phyloP scores from a whole-genome alignment of 1,284 basidiomycete species.

The Melampsora larici-populina region DNA sequence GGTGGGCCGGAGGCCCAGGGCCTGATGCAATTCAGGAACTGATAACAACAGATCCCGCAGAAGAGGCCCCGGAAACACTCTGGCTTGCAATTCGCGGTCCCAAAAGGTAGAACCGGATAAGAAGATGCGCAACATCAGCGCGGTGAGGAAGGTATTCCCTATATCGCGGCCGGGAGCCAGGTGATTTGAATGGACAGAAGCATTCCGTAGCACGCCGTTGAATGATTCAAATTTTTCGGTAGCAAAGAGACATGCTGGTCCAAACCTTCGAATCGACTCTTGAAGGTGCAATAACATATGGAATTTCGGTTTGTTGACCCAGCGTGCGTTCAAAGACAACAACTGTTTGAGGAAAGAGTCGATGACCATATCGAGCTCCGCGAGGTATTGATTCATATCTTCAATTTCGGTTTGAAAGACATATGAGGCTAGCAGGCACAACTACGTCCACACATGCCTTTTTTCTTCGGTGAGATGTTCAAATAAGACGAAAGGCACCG shows the following conservation, averaged over 20 bases:
- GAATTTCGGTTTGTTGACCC: conserved; percentile 58
- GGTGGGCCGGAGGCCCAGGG: not conserved
- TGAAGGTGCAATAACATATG: conserved; percentile 49
- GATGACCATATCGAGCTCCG: conserved; percentile 47
- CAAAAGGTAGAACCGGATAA: conserved; percentile 53
- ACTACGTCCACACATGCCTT: conserved; percentile 52
- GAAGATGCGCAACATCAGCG: not conserved
- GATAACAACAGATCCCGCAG: not conserved
- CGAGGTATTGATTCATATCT: conserved; percentile 52
- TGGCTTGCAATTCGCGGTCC: not conserved
- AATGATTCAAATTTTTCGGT: conserved; percentile 6
- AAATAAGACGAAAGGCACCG: conserved; percentile 55
- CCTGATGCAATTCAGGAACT: not conserved
- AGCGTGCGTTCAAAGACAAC: conserved; percentile 50
- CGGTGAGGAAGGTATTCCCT: not conserved
- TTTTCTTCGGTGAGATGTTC: conserved; percentile 48
- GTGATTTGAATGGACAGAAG: conserved; percentile 16
- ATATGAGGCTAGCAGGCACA: conserved; percentile 52
- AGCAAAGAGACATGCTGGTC: not conserved
- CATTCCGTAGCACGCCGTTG: not conserved
- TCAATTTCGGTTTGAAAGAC: too few species aligned
- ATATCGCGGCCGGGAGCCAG: not conserved
- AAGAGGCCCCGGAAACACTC: not conserved
- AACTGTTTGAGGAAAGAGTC: conserved; percentile 51
- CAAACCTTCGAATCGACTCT: conserved; percentile 40